Evolutionary conservation across 139 green algal genomes (phyloP).

Genomic region (Tetradesmus lagerheimii): DNA sequence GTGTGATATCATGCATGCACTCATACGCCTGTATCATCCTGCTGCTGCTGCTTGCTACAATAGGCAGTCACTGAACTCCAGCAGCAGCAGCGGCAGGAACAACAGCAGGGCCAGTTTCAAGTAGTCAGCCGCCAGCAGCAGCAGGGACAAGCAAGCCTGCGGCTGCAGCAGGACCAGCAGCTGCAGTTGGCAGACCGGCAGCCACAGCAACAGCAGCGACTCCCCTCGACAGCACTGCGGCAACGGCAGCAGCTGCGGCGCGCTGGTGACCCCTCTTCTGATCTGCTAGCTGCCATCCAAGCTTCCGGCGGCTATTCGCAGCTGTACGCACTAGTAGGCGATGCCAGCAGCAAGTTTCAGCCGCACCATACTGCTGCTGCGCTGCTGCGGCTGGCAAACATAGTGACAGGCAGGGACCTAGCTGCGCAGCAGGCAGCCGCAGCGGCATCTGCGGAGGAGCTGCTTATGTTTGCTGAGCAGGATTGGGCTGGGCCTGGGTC

Average conservation of each 20-base stretch:
- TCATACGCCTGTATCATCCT: background rate
- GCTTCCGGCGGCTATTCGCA: background rate
- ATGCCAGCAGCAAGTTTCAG: constrained; percentile 13
- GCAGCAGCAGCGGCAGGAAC: background rate
- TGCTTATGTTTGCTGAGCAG: background rate
- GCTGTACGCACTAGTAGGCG: background rate
- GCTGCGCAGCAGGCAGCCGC: background rate
- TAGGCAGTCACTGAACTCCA: background rate
- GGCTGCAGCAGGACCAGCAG: constrained; percentile 17
- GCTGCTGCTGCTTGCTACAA: background rate
- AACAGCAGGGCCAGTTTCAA: background rate
- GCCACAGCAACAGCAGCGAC: background rate
- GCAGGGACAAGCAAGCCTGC: background rate
- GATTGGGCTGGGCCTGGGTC: background rate
- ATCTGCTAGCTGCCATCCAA: background rate
- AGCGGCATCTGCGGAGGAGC: background rate
- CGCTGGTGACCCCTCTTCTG: background rate
- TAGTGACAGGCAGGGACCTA: background rate
- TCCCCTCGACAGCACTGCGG: background rate
- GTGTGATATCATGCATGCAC: background rate
- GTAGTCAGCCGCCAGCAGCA: background rate
- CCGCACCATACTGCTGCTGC: constrained; percentile 41
- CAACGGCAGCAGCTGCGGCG: constrained; percentile 6
- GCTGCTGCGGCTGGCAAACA: constrained; percentile 1
- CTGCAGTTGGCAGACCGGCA: background rate